These are phyloP conservation scores for Styphnolobium japonicum DNA, from an alignment of 306 rosid genomes.

Conservation along the genomic window DNA sequence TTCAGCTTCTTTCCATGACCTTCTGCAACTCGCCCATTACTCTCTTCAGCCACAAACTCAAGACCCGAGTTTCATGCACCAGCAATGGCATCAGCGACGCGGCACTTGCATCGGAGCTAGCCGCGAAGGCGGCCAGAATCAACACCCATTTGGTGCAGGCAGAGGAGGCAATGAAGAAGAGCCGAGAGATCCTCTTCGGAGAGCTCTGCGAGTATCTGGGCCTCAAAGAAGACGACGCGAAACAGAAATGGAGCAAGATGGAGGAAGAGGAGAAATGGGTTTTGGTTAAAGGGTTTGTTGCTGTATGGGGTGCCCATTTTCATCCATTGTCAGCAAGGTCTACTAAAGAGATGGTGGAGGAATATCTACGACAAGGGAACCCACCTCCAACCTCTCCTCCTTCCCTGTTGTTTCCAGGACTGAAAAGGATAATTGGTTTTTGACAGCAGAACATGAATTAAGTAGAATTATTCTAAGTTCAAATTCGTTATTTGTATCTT, in stretches of 20 bases:
- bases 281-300: slow-evolving; percentile 52
- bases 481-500: not conserved
- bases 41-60: slow-evolving; percentile 17
- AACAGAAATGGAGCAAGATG: slow-evolving; percentile 55
- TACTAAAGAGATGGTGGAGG: slow-evolving; percentile 68
- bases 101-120: slow-evolving; percentile 55
- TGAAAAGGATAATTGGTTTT: slow-evolving; percentile 60
- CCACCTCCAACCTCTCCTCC: slow-evolving; percentile 25
- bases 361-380: slow-evolving; percentile 44
- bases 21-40: slow-evolving; percentile 20
- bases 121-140: slow-evolving; percentile 44
- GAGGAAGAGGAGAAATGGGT: slow-evolving; percentile 54
- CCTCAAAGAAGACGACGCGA: slow-evolving; percentile 50
- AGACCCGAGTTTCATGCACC: slow-evolving; percentile 41
- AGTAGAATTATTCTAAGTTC: not conserved
- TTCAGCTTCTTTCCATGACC: slow-evolving; percentile 1
- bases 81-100: slow-evolving; percentile 39
- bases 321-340: slow-evolving; percentile 80
- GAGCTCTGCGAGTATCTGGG: slow-evolving; percentile 52
- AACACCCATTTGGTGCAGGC: slow-evolving; percentile 40
- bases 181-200: slow-evolving; percentile 62
- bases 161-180: slow-evolving; percentile 70
- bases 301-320: slow-evolving; percentile 61
- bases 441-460: not conserved
- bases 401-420: slow-evolving; percentile 35